A percentile compares a stretch with the other conserved stretches of the same genome.
Conservation (phyloP, 768 basidiomycete species). For the Pholiota conissans region DNA sequence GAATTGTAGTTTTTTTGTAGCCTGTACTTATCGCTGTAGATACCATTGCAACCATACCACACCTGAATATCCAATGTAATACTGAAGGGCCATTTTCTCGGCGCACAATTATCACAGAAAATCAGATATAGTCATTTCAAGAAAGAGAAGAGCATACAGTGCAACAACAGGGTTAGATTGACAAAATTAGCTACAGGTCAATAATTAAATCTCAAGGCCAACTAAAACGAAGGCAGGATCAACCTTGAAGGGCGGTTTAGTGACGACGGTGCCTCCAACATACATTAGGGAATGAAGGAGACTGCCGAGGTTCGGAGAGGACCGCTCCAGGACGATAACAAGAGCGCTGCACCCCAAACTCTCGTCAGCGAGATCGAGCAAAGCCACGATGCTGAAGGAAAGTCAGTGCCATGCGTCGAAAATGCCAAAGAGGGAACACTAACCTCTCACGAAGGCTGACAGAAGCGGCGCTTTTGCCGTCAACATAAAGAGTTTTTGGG, state of each 20-base stretch:
- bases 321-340: conserved; percentile 77
- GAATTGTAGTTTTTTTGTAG: neutral
- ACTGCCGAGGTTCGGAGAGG: conserved; percentile 67
- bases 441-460: conserved; percentile 86
- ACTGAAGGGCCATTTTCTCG: neutral
- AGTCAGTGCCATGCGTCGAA: conserved; percentile 1
- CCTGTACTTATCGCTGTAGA: too few species aligned
- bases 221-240: conserved; percentile 81
- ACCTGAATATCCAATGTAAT: neutral
- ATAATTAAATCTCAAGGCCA: conserved; percentile 72
- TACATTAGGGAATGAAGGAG: conserved; percentile 91
- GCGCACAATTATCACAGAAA: too few species aligned
- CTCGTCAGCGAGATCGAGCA: conserved; percentile 88
- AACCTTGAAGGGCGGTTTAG: conserved; percentile 75
- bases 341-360: conserved; percentile 75
- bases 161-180: neutral
- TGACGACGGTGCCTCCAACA: conserved; percentile 84
- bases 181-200: too few species aligned
- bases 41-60: neutral
- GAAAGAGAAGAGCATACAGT: conserved; percentile 8
- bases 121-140: conserved; percentile 3
- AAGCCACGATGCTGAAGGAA: conserved; percentile 68
- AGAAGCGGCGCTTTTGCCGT: conserved; percentile 78
- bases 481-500: conserved; percentile 79
- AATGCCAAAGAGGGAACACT: conserved; percentile 14